These are phyloP conservation scores for Cyclostephanos tholiformis DNA, from an alignment of 108 stramenopile species.

Conservation along the genomic window DNA sequence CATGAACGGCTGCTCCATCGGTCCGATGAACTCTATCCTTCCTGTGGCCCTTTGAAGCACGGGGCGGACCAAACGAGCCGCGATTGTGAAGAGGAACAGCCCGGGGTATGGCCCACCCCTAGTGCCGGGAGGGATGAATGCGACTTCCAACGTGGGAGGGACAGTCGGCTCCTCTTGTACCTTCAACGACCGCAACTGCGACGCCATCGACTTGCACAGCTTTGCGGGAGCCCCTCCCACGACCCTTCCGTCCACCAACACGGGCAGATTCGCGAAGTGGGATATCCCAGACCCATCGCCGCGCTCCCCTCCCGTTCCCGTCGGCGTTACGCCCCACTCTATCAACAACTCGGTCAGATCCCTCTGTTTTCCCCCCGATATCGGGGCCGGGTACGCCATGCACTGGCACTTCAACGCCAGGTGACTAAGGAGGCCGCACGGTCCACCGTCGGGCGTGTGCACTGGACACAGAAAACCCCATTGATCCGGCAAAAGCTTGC, in stretches of 20 bases:
- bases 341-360: conserved; percentile 72
- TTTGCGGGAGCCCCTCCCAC: conserved; percentile 64
- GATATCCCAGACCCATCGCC: conserved; percentile 69
- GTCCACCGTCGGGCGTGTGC: conserved; percentile 99
- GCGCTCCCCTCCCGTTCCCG: conserved; percentile 64
- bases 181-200: conserved; percentile 72
- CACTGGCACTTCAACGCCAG: conserved; percentile 79
- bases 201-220: conserved; percentile 71
- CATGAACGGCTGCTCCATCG: conserved; percentile 97
- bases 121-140: conserved; percentile 70
- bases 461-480: conserved; percentile 99
- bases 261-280: conserved; percentile 61
- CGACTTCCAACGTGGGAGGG: conserved; percentile 77
- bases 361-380: conserved; percentile 46
- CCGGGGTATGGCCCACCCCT: conserved; percentile 93
- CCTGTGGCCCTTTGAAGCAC: conserved; percentile 90
- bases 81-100: conserved; percentile 86
- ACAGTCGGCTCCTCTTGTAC: conserved; percentile 60
- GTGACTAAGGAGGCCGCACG: conserved; percentile 98
- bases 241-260: conserved; percentile 80
- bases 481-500: conserved; percentile 97
- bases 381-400: conserved; percentile 66
- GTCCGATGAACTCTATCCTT: conserved; percentile 91
- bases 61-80: conserved; percentile 91
- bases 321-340: conserved; percentile 67